phyloP scores from a whole-genome alignment of 116 monocot species.

The Cymodocea nodosa region DNA sequence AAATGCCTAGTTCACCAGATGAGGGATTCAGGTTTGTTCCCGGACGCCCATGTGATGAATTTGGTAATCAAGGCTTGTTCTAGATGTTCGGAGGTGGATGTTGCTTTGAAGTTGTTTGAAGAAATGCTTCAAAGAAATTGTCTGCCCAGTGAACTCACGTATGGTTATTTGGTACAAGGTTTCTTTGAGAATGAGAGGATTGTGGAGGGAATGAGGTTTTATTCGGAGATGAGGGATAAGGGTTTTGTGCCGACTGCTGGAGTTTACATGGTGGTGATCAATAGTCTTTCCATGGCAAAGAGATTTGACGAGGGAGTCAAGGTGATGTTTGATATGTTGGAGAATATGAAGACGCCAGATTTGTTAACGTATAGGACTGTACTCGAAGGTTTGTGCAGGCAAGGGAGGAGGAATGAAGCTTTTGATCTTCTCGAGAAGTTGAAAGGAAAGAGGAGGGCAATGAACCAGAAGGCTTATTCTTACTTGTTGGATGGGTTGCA shows the following conservation, averaged over 20 bases:
- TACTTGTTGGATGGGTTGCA: slow-evolving; percentile 74
- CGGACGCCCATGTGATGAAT: slow-evolving; percentile 41
- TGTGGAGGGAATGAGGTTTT: slow-evolving; percentile 31
- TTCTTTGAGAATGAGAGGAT: slow-evolving; percentile 57
- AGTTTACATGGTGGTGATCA: slow-evolving; percentile 48
- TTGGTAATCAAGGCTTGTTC: slow-evolving; percentile 63
- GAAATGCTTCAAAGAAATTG: slow-evolving; percentile 65
- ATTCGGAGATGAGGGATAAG: slow-evolving; percentile 64
- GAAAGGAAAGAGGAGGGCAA: slow-evolving; percentile 27
- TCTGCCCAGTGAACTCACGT: slow-evolving; percentile 52
- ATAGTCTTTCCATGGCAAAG: slow-evolving; percentile 45
- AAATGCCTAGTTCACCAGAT: slow-evolving; percentile 53
- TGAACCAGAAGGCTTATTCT: slow-evolving; percentile 43
- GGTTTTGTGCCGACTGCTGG: slow-evolving; percentile 48
- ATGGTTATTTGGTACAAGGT: slow-evolving; percentile 62
- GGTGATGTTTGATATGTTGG: slow-evolving; percentile 62
- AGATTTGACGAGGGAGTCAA: slow-evolving; percentile 45
- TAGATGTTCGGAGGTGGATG: slow-evolving; percentile 60
- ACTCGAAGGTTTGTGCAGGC: slow-evolving; percentile 76
- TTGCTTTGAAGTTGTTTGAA: slow-evolving; percentile 49
- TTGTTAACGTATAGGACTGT: slow-evolving; percentile 70
- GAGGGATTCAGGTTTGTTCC: slow-evolving; percentile 51
- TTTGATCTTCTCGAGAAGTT: slow-evolving; percentile 62
- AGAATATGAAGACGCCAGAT: slow-evolving; percentile 40
- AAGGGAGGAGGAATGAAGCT: slow-evolving; percentile 47